Evolutionary conservation across 306 rosid genomes (phyloP).

Genomic region (Pterocarpus santalinus): DNA sequence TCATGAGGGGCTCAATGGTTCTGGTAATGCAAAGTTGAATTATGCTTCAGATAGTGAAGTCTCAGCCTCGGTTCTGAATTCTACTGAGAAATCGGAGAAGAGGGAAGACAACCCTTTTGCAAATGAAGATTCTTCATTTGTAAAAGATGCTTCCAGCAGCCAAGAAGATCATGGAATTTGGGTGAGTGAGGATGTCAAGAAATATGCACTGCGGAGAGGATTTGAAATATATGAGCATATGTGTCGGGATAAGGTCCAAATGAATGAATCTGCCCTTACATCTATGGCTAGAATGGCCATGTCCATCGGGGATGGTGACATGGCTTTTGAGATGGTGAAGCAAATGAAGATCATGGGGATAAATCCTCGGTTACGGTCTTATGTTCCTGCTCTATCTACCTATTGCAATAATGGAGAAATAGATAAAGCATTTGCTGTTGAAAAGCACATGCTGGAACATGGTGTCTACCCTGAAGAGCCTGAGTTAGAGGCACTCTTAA

Average conservation of each 20-base stretch:
- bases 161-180: constrained; percentile 52
- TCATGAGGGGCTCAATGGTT: constrained; percentile 36
- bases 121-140: constrained; percentile 25
- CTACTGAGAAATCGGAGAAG: background rate
- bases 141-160: constrained; percentile 40
- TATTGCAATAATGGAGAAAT: constrained; percentile 73
- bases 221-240: constrained; percentile 80
- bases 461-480: constrained; percentile 94
- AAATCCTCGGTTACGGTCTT: constrained; percentile 83
- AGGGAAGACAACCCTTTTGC: background rate
- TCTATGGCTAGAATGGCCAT: constrained; percentile 96
- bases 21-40: constrained; percentile 39
- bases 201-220: constrained; percentile 76
- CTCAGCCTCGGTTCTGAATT: background rate
- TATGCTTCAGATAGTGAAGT: background rate
- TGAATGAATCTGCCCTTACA: constrained; percentile 96
- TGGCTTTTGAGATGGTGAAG: constrained; percentile 92
- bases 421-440: constrained; percentile 84
- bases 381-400: constrained; percentile 81
- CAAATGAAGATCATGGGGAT: constrained; percentile 84
- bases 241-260: constrained; percentile 61
- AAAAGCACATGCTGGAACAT: constrained; percentile 85
- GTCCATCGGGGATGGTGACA: constrained; percentile 87
- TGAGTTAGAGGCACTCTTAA: constrained; percentile 79
- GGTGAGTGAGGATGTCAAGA: constrained; percentile 76